Conservation (phyloP, 352 stramenopile genomes). For the Thraustotheca clavata region DNA sequence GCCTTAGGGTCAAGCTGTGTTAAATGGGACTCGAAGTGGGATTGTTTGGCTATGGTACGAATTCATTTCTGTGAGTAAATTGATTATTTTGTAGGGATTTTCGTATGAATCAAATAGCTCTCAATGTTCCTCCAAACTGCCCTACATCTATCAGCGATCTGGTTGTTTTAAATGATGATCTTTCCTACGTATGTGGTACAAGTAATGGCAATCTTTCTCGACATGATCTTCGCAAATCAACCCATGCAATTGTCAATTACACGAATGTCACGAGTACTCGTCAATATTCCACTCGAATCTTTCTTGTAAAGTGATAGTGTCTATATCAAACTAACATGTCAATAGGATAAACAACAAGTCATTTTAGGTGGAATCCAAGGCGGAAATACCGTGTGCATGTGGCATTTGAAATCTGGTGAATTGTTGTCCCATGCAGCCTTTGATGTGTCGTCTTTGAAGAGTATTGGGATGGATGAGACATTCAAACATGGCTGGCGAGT, state of each 20-base stretch:
- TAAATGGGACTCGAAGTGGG: conserved; percentile 18
- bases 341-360: too few relatives aligned
- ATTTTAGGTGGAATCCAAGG: too few relatives aligned
- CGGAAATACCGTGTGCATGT: too few relatives aligned
- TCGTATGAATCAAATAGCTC: background rate
- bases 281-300: background rate
- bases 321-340: too few relatives aligned
- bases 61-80: background rate
- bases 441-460: background rate
- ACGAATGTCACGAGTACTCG: background rate
- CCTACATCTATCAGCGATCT: background rate
- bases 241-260: background rate
- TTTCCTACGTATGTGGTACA: background rate
- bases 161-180: background rate
- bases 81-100: background rate
- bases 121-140: background rate
- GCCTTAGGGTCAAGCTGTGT: background rate
- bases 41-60: conserved; percentile 13
- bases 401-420: too few relatives aligned
- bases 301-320: too few relatives aligned
- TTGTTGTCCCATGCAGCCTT: background rate
- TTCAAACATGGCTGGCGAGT: too few relatives aligned
- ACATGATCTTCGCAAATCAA: background rate
- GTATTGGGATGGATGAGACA: too few relatives aligned
- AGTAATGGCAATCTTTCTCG: background rate